phyloP scores from a whole-genome alignment of 2,329 filamentous ascomycete species.

The Fusarium poae region DNA sequence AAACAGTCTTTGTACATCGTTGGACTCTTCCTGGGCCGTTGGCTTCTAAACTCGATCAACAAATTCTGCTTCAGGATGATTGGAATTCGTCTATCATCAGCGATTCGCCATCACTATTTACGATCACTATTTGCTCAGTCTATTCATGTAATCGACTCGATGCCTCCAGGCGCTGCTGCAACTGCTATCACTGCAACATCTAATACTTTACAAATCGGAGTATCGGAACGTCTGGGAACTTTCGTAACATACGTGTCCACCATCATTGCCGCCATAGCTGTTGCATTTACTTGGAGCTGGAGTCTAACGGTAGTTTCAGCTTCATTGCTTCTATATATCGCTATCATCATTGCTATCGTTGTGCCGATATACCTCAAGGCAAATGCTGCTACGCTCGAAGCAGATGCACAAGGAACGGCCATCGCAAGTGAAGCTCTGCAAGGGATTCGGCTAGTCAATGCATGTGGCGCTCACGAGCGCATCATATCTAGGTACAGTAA shows the following conservation, averaged over 20 bases:
- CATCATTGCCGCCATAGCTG: conserved; percentile 59
- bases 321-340: conserved; percentile 59
- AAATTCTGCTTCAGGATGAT: conserved; percentile 59
- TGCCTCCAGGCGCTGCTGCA: conserved; percentile 63
- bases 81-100: conserved; percentile 63
- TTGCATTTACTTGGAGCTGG: conserved; percentile 66
- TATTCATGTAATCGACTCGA: conserved; percentile 62
- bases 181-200: conserved; percentile 66
- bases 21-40: conserved; percentile 42
- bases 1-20: conserved; percentile 45
- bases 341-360: conserved; percentile 49
- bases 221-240: conserved; percentile 64
- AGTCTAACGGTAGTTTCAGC: conserved; percentile 64
- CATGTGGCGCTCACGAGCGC: conserved; percentile 57
- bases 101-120: conserved; percentile 64
- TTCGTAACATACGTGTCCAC: conserved; percentile 60
- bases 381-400: conserved; percentile 34
- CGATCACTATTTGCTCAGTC: conserved; percentile 64
- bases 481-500: conserved; percentile 54
- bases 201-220: conserved; percentile 66
- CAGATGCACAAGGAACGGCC: conserved; percentile 54
- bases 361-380: conserved; percentile 38
- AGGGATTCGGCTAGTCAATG: conserved; percentile 58
- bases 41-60: conserved; percentile 37
- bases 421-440: conserved; percentile 59